Evolutionary conservation across 768 basidiomycete genomes (phyloP), one percentile per base, ranked within the genome.

Genomic region (Coprinopsis sp.): DNA sequence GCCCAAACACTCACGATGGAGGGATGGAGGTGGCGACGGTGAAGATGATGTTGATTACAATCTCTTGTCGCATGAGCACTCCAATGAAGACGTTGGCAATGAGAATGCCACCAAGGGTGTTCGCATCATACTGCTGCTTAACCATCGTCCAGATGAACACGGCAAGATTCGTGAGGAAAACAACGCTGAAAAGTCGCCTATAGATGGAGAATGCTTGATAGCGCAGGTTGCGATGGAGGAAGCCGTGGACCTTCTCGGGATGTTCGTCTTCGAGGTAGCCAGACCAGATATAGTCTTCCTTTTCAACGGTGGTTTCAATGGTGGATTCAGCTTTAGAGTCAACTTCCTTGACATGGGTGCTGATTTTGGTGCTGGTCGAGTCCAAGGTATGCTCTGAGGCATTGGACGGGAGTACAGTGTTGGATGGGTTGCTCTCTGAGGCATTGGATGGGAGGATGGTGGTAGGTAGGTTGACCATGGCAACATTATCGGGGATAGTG

Each of bases 1-100:
- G n/a, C n/a, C 16, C 46, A 33, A 31, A n/a, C n/a, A 61, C 73
- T 51, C 51, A 79, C 76, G 72, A 73, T 28, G 62, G 40, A 8
- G 78, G 78, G 19, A 74, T 73, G 27, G 74, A 62, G 49, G 73
- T 76, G 44, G 71, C 73, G 7, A 76, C 63, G 31, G 69, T 72
- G 66, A 78, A 82, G 55, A 80, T 76, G 1, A 69, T 64, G 55
- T 82, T 79, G 55, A 81, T 70, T 25, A 82, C 76, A 51, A 81
- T 77, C 57, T 81, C 75, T 58, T 77, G 73, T 29, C 73, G 69
- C 70, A 77, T 72, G 6, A 75, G 58, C 37, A 75, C 69, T 16
- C 73, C 68, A 44, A 64, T 64, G 47, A 73, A 74, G 16, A 75
- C 58, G 50, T 81, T 82, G 4, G 69, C 65, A 27, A 74, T 58